A percentile compares a stretch with the other conserved stretches of the same genome.
Conservation (phyloP, 2,329 filamentous ascomycete species). For the Aspergillus sp. region DNA sequence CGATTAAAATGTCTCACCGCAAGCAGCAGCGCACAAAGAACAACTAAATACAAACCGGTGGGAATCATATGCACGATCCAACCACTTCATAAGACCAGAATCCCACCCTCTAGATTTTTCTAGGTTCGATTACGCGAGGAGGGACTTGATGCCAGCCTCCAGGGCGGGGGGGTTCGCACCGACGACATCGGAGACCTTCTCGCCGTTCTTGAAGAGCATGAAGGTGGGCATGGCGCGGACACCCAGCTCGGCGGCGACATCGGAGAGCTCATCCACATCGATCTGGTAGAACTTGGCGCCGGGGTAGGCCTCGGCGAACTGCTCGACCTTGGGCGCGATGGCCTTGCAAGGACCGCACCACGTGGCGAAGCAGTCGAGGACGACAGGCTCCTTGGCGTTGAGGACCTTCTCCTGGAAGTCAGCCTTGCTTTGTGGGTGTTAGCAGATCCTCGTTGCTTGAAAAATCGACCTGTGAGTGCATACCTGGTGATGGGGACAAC, state of each 20-base stretch:
- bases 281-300: conserved; percentile 78
- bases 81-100: no score
- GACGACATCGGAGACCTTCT: conserved; percentile 70
- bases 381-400: conserved; percentile 56
- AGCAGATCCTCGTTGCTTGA: background rate
- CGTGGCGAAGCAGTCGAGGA: conserved; percentile 82
- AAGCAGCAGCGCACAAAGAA: background rate
- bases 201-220: conserved; percentile 74
- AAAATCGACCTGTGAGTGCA: conserved; percentile 5
- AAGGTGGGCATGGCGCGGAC: conserved; percentile 95
- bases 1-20: no score
- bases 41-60: background rate
- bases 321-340: conserved; percentile 72
- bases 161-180: conserved; percentile 78
- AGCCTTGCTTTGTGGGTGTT: conserved; percentile 48
- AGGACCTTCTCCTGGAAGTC: conserved; percentile 57
- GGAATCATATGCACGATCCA: background rate
- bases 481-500: conserved; percentile 28
- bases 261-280: conserved; percentile 79
- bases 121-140: conserved; percentile 20
- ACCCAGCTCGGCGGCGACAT: conserved; percentile 72
- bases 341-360: conserved; percentile 97
- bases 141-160: conserved; percentile 37
- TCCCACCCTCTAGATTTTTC: no score
- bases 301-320: conserved; percentile 60